phyloP scores from a whole-genome alignment of 1,139 yeast genomes.

The Saccharomyces hybrid region DNA sequence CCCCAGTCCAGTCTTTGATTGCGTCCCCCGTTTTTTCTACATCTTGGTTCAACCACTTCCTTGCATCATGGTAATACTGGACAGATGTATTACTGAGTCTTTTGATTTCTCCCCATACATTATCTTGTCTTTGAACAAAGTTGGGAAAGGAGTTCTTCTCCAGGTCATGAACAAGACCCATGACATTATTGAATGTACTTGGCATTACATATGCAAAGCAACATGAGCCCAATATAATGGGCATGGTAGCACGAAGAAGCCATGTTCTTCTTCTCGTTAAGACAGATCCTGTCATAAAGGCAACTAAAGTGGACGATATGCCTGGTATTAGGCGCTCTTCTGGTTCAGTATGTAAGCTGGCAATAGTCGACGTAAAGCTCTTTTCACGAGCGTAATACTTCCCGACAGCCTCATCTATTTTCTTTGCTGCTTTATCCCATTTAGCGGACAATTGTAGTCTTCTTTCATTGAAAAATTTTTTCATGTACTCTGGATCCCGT shows the following conservation, averaged over 20 bases:
- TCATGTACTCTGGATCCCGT: conserved; percentile 22
- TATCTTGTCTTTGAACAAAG: conserved; percentile 60
- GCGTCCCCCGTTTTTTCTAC: conserved; percentile 15
- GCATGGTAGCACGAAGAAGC: conserved; percentile 51
- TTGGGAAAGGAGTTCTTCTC: conserved; percentile 61
- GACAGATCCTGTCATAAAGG: conserved; percentile 74
- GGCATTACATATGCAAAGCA: conserved; percentile 77
- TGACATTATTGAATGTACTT: conserved; percentile 60
- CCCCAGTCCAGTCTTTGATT: conserved; percentile 17
- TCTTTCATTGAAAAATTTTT: conserved; percentile 16
- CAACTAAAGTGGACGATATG: conserved; percentile 60
- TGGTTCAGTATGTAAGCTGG: conserved; percentile 55
- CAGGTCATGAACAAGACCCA: conserved; percentile 52
- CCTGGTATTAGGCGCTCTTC: conserved; percentile 75
- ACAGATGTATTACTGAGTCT: background rate
- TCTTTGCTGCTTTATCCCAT: conserved; percentile 32
- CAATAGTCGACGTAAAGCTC: conserved; percentile 56
- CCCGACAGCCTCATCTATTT: conserved; percentile 40
- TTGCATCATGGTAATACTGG: conserved; percentile 32
- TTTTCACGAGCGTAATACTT: conserved; percentile 56
- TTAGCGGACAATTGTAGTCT: conserved; percentile 34
- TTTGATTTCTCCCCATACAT: conserved; percentile 25
- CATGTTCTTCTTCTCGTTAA: conserved; percentile 63
- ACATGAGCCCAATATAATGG: conserved; percentile 56
- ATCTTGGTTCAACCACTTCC: conserved; percentile 36